Conservation (phyloP, 2,329 filamentous ascomycete species). For the Anisogramma anomala region DNA sequence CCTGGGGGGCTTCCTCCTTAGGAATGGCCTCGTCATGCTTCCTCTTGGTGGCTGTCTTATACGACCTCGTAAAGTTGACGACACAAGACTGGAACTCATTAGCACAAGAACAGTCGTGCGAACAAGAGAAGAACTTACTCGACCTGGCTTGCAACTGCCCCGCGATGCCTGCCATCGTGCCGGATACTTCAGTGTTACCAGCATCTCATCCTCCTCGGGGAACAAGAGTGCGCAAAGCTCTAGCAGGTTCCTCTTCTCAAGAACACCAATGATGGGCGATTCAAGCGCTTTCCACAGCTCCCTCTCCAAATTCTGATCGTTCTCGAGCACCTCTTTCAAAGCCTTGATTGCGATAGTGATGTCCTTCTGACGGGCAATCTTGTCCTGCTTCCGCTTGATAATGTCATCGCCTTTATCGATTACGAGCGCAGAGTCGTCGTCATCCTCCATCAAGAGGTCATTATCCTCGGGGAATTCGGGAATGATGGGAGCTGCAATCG, state of each 20-base stretch:
- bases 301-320: conserved; percentile 31
- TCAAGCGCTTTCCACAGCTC: conserved; percentile 39
- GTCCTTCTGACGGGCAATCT: conserved; percentile 36
- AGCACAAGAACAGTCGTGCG: not conserved
- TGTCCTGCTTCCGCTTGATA: conserved; percentile 33
- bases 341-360: conserved; percentile 35
- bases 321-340: conserved; percentile 35
- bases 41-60: conserved; percentile 23
- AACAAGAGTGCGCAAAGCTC: conserved; percentile 41
- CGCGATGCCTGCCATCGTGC: conserved; percentile 30
- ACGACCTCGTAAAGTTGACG: conserved; percentile 17
- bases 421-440: conserved; percentile 31
- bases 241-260: conserved; percentile 38
- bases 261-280: conserved; percentile 34
- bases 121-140: conserved; percentile 1
- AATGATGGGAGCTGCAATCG: not conserved
- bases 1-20: not conserved
- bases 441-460: conserved; percentile 14
- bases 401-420: conserved; percentile 34
- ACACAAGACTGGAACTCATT: conserved; percentile 10
- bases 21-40: conserved; percentile 33
- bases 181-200: conserved; percentile 36
- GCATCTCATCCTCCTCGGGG: conserved; percentile 33
- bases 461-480: conserved; percentile 1
- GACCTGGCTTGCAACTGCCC: conserved; percentile 4